phyloP scores from a whole-genome alignment of 805 yeast genomes.

The Candida nanaspora region DNA sequence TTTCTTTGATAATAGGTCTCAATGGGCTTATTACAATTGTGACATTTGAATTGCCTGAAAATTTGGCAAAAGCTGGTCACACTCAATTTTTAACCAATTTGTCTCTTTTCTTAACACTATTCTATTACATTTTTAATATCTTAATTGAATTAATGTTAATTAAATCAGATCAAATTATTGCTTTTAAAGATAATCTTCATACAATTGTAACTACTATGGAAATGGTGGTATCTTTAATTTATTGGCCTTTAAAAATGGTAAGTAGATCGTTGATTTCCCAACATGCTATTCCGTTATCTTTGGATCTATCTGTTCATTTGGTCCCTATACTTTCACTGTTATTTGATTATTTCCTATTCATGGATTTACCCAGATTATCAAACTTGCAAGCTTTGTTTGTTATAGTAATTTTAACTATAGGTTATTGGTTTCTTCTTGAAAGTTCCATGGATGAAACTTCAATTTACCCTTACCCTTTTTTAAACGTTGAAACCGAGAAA shows the following conservation, averaged over 20 bases:
- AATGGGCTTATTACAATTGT: constrained; percentile 9
- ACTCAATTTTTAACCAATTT: constrained; percentile 68
- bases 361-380: constrained; percentile 36
- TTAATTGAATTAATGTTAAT: constrained; percentile 28
- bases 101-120: constrained; percentile 41
- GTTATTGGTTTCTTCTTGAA: constrained; percentile 50
- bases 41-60: constrained; percentile 36
- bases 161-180: constrained; percentile 1
- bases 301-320: constrained; percentile 55
- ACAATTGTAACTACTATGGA: constrained; percentile 55
- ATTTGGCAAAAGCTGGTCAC: constrained; percentile 52
- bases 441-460: constrained; percentile 38
- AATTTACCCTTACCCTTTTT: constrained; percentile 59
- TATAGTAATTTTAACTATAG: constrained; percentile 31
- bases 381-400: constrained; percentile 31
- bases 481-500: constrained; percentile 41
- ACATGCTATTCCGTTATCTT: constrained; percentile 34
- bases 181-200: constrained; percentile 34
- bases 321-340: constrained; percentile 48
- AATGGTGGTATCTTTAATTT: constrained; percentile 51
- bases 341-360: constrained; percentile 46
- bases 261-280: constrained; percentile 41
- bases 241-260: constrained; percentile 62
- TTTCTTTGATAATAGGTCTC: constrained; percentile 6
- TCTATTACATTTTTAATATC: constrained; percentile 33